Evolutionary conservation across 2,329 filamentous ascomycete species (phyloP), one percentile per base, ranked within the genome.

Genomic region (Mycosphaerella arachidis): DNA sequence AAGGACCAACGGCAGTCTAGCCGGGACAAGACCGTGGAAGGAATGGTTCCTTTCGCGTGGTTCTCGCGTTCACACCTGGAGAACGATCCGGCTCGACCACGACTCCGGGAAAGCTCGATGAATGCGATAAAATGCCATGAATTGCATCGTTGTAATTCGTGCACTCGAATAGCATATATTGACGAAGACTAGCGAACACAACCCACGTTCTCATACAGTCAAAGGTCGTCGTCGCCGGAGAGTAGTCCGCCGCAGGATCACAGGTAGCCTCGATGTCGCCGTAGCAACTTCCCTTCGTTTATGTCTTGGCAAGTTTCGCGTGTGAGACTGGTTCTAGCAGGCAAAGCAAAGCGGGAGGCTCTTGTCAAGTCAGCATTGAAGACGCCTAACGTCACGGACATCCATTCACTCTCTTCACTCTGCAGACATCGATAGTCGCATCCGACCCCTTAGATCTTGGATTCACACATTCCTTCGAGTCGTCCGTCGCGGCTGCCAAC

Each of bases 321-420:
- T 35, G 20, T 24, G 51, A 10, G 13, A 20, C 18, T n/a, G n/a
- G n/a, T n/a, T n/a, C n/a, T 33, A 37, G 30, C 29, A 53, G 24
- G 33, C 48, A 51, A 53, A 53, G 52, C 52, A 24, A 43, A 55
- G 40, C 24, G n/a, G 27, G 52, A 55, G 35, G 52, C 52, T 53
- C 48, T 27, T 27, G 27, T 51, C 27, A 29, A 29, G 30, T 51
- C 48, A 30, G 48, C 48, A 51, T 51, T 43, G 40, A 43, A 43
- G 40, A 43, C 40, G 40, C 20, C 20, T 8, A 31, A 53, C 30
- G 30, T 33, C 29, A n/a, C 51, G 20, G 29, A 53, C 51, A 55
- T 27, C n/a, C 33, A 29, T 6, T 55, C 37, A 48, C 48, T 31
- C 10, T 31, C 46, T 52, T 35, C 27, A 52, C 30, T 18, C 35